Percentiles rank a stretch among this genome's conserved stretches.
phyloP scores from a whole-genome alignment of 768 basidiomycete genomes.

The Sporobolomyces pararoseus region DNA sequence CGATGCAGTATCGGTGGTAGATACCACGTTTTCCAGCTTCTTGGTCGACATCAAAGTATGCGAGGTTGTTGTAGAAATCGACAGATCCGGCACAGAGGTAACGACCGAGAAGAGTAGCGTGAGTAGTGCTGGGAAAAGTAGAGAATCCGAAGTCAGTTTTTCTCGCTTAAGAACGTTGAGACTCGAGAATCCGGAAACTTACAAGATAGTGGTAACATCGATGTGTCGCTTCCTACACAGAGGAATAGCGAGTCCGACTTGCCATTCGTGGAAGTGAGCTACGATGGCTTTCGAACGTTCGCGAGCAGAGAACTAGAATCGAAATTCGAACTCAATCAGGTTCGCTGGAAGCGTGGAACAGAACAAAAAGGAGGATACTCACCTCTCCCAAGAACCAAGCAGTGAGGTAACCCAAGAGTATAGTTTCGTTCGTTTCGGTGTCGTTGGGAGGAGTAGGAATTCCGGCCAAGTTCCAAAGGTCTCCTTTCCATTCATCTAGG shows the following conservation, averaged over 20 bases:
- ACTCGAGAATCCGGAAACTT: not conserved
- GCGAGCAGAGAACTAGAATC: conserved; percentile 66
- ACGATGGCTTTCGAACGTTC: conserved; percentile 81
- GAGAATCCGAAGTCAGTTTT: not conserved
- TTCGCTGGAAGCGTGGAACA: not conserved
- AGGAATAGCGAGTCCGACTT: conserved; percentile 58
- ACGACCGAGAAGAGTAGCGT: conserved; percentile 94
- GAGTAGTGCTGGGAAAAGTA: conserved; percentile 62
- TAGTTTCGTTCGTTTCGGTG: conserved; percentile 96
- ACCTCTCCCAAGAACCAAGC: conserved; percentile 99
- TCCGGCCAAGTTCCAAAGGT: conserved; percentile 96
- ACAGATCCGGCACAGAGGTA: conserved; percentile 97
- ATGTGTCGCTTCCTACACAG: conserved; percentile 93
- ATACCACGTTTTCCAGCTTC: conserved; percentile 99
- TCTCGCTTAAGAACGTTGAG: not conserved
- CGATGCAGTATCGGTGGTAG: conserved; percentile 97
- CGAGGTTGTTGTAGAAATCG: conserved; percentile 98
- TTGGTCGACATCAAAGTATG: conserved; percentile 99
- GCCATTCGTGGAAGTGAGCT: conserved; percentile 99
- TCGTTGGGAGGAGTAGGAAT: conserved; percentile 96
- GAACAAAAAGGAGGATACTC: conserved; percentile 46
- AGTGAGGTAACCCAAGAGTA: conserved; percentile 94
- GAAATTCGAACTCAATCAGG: not conserved
- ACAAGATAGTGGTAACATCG: conserved; percentile 94
- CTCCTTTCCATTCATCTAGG: conserved; percentile 97